Percentiles rank a stretch among this genome's conserved stretches.
Conservation (phyloP, 805 yeast genomes). For the Sugiyamaella boreocaroliniensis region DNA sequence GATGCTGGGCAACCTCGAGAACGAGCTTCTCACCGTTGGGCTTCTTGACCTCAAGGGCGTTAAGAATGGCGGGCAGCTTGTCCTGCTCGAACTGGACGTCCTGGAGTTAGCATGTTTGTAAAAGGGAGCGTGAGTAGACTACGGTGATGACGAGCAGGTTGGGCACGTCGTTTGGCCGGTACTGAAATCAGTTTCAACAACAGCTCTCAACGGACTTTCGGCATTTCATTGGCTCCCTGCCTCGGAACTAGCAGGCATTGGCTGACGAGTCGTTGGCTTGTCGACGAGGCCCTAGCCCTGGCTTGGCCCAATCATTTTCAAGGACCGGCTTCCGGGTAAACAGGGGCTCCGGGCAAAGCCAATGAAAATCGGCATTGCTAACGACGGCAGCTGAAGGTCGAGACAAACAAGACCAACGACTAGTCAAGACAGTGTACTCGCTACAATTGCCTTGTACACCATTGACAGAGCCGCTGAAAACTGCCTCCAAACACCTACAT, state of each 20-base stretch:
- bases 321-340: background rate
- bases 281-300: background rate
- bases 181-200: background rate
- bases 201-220: background rate
- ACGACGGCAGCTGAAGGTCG: background rate
- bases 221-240: background rate
- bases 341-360: background rate
- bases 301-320: background rate
- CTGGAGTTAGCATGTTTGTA: conserved; percentile 18
- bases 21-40: conserved; percentile 71
- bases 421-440: background rate
- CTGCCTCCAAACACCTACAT: too few species aligned
- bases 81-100: conserved; percentile 97
- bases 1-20: conserved; percentile 98
- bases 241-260: too few species aligned
- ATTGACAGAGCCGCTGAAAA: too few species aligned
- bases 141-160: background rate
- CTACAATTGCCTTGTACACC: background rate
- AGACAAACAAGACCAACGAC: background rate
- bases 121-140: background rate
- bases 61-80: conserved; percentile 92
- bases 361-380: background rate
- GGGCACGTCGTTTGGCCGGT: background rate
- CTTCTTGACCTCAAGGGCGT: conserved; percentile 86
- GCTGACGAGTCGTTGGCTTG: too few species aligned